phyloP scores from a whole-genome alignment of 2,329 filamentous ascomycete species.

The Apiospora kogelbergensis region DNA sequence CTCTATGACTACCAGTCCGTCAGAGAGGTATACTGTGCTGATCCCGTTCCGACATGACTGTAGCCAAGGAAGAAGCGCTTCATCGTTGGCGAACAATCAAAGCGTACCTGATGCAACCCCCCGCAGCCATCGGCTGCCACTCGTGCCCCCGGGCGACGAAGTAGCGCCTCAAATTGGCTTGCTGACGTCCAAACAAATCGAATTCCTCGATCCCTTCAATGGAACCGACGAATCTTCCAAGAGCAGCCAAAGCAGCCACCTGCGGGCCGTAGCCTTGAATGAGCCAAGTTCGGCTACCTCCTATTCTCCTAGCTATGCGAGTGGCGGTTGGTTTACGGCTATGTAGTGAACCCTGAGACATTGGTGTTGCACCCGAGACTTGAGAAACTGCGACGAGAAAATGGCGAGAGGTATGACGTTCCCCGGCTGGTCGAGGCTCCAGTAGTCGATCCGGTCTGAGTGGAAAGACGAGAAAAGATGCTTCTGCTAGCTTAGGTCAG shows the following conservation, averaged over 20 bases:
- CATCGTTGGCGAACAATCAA: not conserved
- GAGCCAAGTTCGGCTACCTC: not conserved
- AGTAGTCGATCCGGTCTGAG: not conserved
- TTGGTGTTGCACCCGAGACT: not conserved
- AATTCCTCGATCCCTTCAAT: not conserved
- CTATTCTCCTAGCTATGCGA: not conserved
- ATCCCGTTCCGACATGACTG: too few relatives aligned
- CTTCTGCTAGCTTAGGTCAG: not conserved
- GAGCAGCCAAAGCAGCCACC: not conserved
- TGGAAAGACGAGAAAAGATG: not conserved
- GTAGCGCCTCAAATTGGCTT: not conserved
- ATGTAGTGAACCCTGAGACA: not conserved
- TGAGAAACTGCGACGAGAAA: not conserved
- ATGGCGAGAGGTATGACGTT: not conserved
- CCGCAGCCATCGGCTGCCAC: not conserved
- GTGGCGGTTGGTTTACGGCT: not conserved
- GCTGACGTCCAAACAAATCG: not conserved
- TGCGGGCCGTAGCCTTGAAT: not conserved
- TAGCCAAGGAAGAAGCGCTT: not conserved
- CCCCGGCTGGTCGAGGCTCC: not conserved
- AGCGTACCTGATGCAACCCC: not conserved
- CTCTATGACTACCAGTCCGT: not conserved
- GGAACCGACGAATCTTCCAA: not conserved
- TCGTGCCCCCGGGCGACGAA: not conserved
- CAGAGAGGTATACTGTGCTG: not conserved